Base-by-base conservation (phyloP, 148 eudicot genomes). In the Simmondsia chinensis region DNA sequence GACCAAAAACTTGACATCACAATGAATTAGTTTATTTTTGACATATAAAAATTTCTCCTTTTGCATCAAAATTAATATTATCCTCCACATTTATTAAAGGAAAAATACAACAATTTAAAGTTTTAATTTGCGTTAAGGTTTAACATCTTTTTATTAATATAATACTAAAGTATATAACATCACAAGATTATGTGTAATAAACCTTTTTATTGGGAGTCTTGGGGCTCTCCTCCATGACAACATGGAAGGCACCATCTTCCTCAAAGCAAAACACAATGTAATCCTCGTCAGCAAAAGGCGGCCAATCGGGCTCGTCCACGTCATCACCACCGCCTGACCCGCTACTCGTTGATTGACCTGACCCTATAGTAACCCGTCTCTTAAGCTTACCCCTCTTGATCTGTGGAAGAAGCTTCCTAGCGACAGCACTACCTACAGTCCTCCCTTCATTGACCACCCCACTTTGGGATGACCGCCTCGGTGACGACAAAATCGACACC, bases 201-300 rank as follows among this genome's bases (percentile, higher is more conserved):
- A 76, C 77, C 77, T 72, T 64, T 10, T 30, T 29, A 53, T 43
- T 33, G 1, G 14, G 40, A 21, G 50, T 55, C 61, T 54, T 30
- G 33, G 60, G 27, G 52, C 61, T 66, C 44, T 63, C 72, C 24
- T 77, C 85, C 61, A 56, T 54, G 7, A 67, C 48, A 24, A 82
- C 75, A 57, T 73, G 73, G 28, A 82, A 67, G 9, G 41, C 77
- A 8, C 94, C 94, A 38, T 79, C 82, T 48, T 79, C 87, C 37
- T 64, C 65, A 6, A 82, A 75, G 57, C 83, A 82, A 33, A 82
- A 82, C 9, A 82, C 86, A 51, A 82, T 82, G 53, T 78, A 82
- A 45, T 82, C 93, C 51, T 78, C 93, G 4, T 82, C 89, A 17
- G 70, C 64, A 60, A 64, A 66, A 1, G 60, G 58, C 0, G 70